These are phyloP conservation scores for Termitomyces sp. DNA, from an alignment of 768 basidiomycete genomes.

Conservation along the genomic window DNA sequence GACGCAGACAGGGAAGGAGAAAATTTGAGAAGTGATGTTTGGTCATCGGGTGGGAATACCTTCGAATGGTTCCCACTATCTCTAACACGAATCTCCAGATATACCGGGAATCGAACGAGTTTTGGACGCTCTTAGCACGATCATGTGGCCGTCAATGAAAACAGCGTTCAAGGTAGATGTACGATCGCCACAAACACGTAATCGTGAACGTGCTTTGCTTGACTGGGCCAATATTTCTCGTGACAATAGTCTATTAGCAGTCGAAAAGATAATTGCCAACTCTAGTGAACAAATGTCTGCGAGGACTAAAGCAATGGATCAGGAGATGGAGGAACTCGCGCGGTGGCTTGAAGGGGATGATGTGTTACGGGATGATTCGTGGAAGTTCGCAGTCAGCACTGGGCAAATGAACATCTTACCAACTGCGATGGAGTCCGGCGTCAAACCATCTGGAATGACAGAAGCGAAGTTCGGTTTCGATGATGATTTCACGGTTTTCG, in stretches of 20 bases:
- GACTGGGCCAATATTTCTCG: constrained; percentile 39
- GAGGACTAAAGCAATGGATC: constrained; percentile 30
- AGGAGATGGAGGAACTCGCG: constrained; percentile 55
- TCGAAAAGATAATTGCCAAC: constrained; percentile 13
- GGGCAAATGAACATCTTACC: constrained; percentile 22
- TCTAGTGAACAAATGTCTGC: constrained; percentile 17
- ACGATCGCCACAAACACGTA: constrained; percentile 13
- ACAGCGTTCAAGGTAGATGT: constrained; percentile 22
- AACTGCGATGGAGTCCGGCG: constrained; percentile 14
- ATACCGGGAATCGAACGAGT: constrained; percentile 59
- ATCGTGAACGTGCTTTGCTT: constrained; percentile 28
- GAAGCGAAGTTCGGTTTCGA: constrained; percentile 46
- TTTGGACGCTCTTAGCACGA: constrained; percentile 74
- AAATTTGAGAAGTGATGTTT: constrained; percentile 7
- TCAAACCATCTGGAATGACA: background rate
- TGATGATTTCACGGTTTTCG: constrained; percentile 76
- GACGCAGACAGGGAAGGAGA: constrained; percentile 2
- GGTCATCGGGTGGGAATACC: constrained; percentile 22
- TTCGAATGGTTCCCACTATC: background rate
- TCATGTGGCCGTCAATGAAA: constrained; percentile 85
- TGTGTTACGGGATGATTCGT: constrained; percentile 30
- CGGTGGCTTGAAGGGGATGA: constrained; percentile 56
- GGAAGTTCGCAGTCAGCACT: constrained; percentile 31
- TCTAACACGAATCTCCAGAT: constrained; percentile 23
- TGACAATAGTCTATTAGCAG: constrained; percentile 25